Evolutionary conservation across 2,329 filamentous ascomycete genomes (phyloP).

Genomic region (Penicillium sp.): DNA sequence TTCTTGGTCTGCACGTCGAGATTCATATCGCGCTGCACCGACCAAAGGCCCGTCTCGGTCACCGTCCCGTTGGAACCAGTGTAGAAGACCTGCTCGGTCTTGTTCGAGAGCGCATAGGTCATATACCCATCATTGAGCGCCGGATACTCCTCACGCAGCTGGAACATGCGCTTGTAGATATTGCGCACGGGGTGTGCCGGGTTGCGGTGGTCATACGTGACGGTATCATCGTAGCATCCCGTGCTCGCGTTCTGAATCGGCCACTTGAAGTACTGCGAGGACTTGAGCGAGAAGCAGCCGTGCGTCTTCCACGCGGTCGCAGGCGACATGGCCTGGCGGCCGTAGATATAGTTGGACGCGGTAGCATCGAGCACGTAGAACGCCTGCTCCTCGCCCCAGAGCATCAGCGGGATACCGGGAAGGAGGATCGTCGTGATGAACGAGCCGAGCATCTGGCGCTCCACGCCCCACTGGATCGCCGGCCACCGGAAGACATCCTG

Average conservation of each 20-base stretch:
- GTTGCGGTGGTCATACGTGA: constrained; percentile 66
- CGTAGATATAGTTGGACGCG: constrained; percentile 68
- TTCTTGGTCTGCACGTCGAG: constrained; percentile 55
- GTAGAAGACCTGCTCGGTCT: constrained; percentile 56
- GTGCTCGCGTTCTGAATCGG: constrained; percentile 58
- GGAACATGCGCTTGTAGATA: constrained; percentile 65
- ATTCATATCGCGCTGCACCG: constrained; percentile 58
- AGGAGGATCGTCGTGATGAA: constrained; percentile 65
- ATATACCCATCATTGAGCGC: constrained; percentile 65
- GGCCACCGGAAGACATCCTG: constrained; percentile 71
- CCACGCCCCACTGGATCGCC: constrained; percentile 59
- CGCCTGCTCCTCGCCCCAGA: constrained; percentile 71
- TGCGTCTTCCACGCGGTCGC: constrained; percentile 67
- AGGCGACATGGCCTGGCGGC: constrained; percentile 65
- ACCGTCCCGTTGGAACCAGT: constrained; percentile 58
- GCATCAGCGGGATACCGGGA: constrained; percentile 64
- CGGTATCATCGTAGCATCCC: constrained; percentile 62
- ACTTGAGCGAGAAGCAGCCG: constrained; percentile 65
- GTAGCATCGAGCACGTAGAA: constrained; percentile 69
- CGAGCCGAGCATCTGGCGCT: constrained; percentile 61
- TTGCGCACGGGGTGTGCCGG: constrained; percentile 65
- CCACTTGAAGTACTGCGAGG: constrained; percentile 62
- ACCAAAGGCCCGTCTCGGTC: constrained; percentile 66
- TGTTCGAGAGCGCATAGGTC: constrained; percentile 60
- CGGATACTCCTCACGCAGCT: constrained; percentile 62